Conservation (phyloP, 2,329 filamentous ascomycete species). For the Colletotrichum truncatum region DNA sequence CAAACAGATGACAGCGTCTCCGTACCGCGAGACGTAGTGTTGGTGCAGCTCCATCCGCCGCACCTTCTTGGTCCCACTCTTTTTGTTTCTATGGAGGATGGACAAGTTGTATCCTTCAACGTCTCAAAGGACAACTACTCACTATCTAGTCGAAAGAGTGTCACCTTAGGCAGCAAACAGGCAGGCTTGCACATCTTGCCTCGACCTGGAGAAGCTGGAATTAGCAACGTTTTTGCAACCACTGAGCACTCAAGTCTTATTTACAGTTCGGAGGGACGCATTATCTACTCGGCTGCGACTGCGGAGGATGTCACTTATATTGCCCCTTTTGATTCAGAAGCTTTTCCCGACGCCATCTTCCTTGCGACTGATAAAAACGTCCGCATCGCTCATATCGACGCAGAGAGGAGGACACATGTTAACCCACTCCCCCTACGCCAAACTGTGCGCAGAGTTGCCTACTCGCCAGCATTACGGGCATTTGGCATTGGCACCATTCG, state of each 20-base stretch:
- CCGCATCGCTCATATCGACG: constrained; percentile 83
- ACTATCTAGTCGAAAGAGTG: constrained; percentile 79
- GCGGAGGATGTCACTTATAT: constrained; percentile 86
- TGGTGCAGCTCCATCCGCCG: constrained; percentile 80
- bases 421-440: constrained; percentile 81
- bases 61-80: constrained; percentile 72
- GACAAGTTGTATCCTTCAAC: constrained; percentile 85
- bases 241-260: constrained; percentile 95
- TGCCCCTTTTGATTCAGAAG: constrained; percentile 82
- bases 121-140: constrained; percentile 69
- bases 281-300: constrained; percentile 93
- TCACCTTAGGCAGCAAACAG: constrained; percentile 86
- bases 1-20: constrained; percentile 73
- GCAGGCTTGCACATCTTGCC: constrained; percentile 84
- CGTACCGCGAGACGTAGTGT: constrained; percentile 82
- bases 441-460: constrained; percentile 87
- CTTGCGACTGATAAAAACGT: constrained; percentile 82
- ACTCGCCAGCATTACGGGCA: constrained; percentile 79
- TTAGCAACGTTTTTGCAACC: constrained; percentile 88
- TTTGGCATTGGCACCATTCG: constrained; percentile 91
- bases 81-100: constrained; percentile 91
- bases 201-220: constrained; percentile 59
- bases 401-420: constrained; percentile 87
- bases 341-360: constrained; percentile 82
- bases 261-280: constrained; percentile 85